Conservation (phyloP, 352 stramenopile species). For the Stramenopiles sp. region DNA sequence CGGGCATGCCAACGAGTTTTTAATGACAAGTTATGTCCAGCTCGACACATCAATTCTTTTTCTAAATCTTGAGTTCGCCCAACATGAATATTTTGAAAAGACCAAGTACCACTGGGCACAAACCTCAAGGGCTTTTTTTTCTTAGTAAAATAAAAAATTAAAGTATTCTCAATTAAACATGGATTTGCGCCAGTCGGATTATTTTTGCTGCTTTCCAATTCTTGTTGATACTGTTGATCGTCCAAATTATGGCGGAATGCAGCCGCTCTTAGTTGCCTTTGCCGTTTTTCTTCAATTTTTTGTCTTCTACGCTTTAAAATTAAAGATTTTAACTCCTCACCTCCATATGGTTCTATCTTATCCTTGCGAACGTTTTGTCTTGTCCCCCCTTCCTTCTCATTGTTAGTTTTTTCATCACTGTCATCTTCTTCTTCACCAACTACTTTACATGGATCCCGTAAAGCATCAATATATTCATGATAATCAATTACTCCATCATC, state of each 20-base stretch:
- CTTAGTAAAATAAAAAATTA: constrained; percentile 14
- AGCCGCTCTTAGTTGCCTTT: constrained; percentile 15
- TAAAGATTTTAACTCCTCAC: constrained; percentile 16
- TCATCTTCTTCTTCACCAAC: constrained; percentile 4
- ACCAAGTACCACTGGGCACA: constrained; percentile 9
- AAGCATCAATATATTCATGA: constrained; percentile 19
- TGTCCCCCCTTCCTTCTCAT: constrained; percentile 2
- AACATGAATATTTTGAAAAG: constrained; percentile 10
- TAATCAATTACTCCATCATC: constrained; percentile 21
- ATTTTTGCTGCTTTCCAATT: constrained; percentile 16
- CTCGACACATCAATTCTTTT: constrained; percentile 9
- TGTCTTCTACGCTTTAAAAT: constrained; percentile 16
- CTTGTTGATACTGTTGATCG: constrained; percentile 20
- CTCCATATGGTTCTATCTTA: constrained; percentile 19
- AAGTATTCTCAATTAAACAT: not conserved
- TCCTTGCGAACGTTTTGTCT: not conserved
- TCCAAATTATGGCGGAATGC: constrained; percentile 18
- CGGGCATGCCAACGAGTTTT: not conserved
- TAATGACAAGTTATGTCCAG: constrained; percentile 5
- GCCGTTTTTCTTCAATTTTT: constrained; percentile 10
- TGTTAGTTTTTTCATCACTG: constrained; percentile 10
- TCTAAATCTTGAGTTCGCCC: not conserved
- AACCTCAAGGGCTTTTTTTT: constrained; percentile 18
- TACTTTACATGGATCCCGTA: constrained; percentile 1
- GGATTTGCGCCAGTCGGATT: constrained; percentile 16